Percentiles rank a stretch among this genome's conserved stretches.
phyloP scores from a whole-genome alignment of 2,329 filamentous ascomycete genomes.

The Aspergillus neotritici region DNA sequence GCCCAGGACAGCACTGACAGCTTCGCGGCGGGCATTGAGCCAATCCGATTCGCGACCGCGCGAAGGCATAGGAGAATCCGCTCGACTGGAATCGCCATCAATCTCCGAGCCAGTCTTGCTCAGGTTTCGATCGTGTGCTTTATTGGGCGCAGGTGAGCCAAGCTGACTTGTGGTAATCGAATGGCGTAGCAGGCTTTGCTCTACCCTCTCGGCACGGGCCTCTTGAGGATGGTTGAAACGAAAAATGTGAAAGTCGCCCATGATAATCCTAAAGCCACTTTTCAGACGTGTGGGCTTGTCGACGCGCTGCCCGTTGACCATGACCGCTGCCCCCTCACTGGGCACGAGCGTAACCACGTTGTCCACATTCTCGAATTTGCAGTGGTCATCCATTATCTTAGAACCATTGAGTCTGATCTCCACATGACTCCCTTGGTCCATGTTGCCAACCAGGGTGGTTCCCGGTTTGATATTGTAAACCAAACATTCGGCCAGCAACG shows the following conservation, averaged over 20 bases:
- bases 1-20: constrained; percentile 83
- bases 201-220: constrained; percentile 83
- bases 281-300: constrained; percentile 78
- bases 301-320: constrained; percentile 93
- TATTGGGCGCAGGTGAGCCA: constrained; percentile 56
- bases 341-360: constrained; percentile 89
- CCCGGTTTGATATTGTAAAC: constrained; percentile 98
- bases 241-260: constrained; percentile 98
- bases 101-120: constrained; percentile 75
- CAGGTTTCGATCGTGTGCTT: constrained; percentile 70
- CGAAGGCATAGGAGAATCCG: constrained; percentile 71
- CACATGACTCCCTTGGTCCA: constrained; percentile 73
- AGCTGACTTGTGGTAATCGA: constrained; percentile 63
- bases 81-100: constrained; percentile 64
- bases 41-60: constrained; percentile 79
- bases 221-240: constrained; percentile 97
- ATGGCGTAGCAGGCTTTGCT: constrained; percentile 80
- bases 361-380: constrained; percentile 87
- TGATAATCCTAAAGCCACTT: constrained; percentile 88
- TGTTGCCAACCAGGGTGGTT: constrained; percentile 87
- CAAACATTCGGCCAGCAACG: constrained; percentile 86
- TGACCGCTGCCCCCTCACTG: constrained; percentile 85
- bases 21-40: constrained; percentile 88
- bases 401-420: constrained; percentile 93
- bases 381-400: constrained; percentile 87